Conservation (phyloP, 257 asterid genomes). For the Solanum okadae region DNA sequence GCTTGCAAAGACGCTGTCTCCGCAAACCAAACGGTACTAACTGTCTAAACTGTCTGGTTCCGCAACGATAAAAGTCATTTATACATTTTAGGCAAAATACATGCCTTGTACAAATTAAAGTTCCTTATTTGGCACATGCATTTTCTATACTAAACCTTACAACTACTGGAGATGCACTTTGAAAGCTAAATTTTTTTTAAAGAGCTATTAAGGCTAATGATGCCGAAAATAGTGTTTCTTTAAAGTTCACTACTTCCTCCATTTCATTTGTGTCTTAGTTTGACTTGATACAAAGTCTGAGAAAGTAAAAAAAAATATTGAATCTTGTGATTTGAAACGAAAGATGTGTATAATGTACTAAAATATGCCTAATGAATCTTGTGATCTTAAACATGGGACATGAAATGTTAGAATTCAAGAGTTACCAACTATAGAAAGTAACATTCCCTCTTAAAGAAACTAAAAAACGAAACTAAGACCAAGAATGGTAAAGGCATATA, state of each 20-base stretch:
- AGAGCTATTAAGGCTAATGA: neutral
- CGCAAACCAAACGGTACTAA: conserved; percentile 50
- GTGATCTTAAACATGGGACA: neutral
- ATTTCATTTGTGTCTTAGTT: neutral
- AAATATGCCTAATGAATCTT: neutral
- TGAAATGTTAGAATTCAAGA: neutral
- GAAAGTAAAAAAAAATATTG: neutral
- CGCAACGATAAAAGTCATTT: neutral
- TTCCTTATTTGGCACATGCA: neutral
- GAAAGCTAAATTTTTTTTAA: neutral
- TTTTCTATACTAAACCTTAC: neutral
- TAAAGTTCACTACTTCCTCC: neutral
- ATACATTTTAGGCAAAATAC: neutral
- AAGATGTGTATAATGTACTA: neutral
- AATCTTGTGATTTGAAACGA: neutral
- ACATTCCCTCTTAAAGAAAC: neutral
- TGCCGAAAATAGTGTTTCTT: neutral
- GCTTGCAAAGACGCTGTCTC: conserved; percentile 69
- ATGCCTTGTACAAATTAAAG: neutral
- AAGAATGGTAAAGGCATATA: neutral
- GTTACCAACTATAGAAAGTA: neutral
- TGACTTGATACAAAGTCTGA: neutral
- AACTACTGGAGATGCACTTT: neutral
- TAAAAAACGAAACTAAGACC: neutral
- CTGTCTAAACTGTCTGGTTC: neutral